Percentiles rank a stretch among this genome's conserved stretches.
Conservation (phyloP, 169 alveolate genomes). For the Plasmodium blacklocki region DNA sequence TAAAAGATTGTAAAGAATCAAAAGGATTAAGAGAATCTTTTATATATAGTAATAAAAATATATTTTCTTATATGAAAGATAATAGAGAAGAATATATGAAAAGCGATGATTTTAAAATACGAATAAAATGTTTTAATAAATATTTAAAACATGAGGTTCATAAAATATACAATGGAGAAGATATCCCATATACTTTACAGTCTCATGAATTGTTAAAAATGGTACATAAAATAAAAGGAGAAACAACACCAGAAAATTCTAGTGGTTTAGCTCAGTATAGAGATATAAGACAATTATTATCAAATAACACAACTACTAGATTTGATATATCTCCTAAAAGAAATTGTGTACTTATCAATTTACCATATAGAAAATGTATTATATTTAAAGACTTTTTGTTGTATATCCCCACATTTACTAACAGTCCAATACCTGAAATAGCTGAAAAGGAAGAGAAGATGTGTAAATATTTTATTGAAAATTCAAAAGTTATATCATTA, state of each 20-base stretch:
- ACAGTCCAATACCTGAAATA: conserved; percentile 56
- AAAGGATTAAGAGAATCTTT: too few relatives aligned
- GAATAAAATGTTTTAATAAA: conserved; percentile 73
- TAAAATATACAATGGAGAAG: conserved; percentile 71
- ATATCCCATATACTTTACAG: conserved; percentile 42
- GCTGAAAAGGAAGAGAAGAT: conserved; percentile 58
- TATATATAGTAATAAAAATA: conserved; percentile 17
- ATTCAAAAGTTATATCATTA: conserved; percentile 68
- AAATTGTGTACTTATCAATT: conserved; percentile 64
- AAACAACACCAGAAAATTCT: conserved; percentile 50
- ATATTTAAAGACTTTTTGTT: conserved; percentile 66
- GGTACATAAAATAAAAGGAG: conserved; percentile 73
- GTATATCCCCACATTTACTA: conserved; percentile 70
- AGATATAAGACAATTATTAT: conserved; percentile 72
- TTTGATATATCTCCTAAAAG: conserved; percentile 76
- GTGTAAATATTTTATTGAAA: conserved; percentile 74
- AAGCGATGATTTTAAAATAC: conserved; percentile 35
- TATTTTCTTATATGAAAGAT: conserved; percentile 21
- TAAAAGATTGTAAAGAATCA: conserved; percentile 27
- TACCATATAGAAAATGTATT: conserved; percentile 74
- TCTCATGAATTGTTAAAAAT: conserved; percentile 71
- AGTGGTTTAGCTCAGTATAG: conserved; percentile 78
- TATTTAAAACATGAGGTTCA: conserved; percentile 74
- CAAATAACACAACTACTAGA: conserved; percentile 54
- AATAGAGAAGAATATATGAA: conserved; percentile 39